Evolutionary conservation across 257 asterid genomes (phyloP), one percentile per base, ranked within the genome.

Genomic region (Lavandula angustifolia): DNA sequence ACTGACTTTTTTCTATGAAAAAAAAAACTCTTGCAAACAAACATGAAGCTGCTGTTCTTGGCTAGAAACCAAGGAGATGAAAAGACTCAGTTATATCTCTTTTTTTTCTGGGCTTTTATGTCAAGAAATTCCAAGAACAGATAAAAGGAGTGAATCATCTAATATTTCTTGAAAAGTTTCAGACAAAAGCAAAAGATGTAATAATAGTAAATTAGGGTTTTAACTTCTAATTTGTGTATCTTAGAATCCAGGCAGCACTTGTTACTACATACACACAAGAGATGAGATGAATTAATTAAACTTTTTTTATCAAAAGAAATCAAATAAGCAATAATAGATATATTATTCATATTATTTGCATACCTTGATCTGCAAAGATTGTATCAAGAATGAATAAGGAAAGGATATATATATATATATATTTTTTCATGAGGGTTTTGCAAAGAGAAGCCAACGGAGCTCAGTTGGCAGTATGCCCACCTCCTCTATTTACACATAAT

Each of bases 401-500:
- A 35, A 55, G n/a, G 34, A 12, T 14, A n/a, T n/a, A n/a, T n/a
- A n/a, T n/a, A n/a, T 22, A 0, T 22, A 22, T 0, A 0, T 22
- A 0, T 22, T 8, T 40, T 1, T 78, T 82, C 96, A 86, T 63
- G 85, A 75, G 80, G 89, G 84, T 81, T 85, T 85, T 40, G 73
- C 95, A 87, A 89, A 89, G 96, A 76, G 91, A 83, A 80, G 56
- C 89, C 81, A 79, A 84, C 94, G 87, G 84, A 87, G 73, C 81
- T 83, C 87, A 58, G 81, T 87, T 89, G 96, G 78, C 96, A 87
- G 84, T 82, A 87, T 87, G 94, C 84, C 96, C 95, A 86, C 96
- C 96, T 88, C 96, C 82, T 47, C 68, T 44, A 8, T 16, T 27
- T 6, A 34, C 6, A 10, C 4, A 34, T 34, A 34, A 4, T 34